A percentile compares a stretch with the other conserved stretches of the same genome.
Evolutionary conservation across 2,329 filamentous ascomycete species (phyloP).

Genomic region (Scedosporium boydii): DNA sequence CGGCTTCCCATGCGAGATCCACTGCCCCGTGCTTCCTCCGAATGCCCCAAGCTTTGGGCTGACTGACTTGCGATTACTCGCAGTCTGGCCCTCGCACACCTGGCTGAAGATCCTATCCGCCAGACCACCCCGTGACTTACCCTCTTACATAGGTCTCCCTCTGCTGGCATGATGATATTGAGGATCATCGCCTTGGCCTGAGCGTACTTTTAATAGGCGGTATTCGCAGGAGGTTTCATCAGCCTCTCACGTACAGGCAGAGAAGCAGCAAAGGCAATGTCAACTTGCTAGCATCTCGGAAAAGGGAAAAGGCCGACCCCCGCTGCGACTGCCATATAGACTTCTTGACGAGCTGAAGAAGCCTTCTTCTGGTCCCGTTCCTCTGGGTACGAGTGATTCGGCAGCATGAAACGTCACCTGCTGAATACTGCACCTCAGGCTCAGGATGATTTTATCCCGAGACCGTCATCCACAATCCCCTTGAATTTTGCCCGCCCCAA

Average conservation of each 20-base stretch:
- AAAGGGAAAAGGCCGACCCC: too few relatives aligned
- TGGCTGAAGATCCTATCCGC: neutral
- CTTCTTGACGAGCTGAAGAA: neutral
- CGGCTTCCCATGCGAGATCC: neutral
- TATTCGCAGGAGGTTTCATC: too few relatives aligned
- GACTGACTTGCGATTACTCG: neutral
- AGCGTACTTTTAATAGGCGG: too few relatives aligned
- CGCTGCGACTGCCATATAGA: too few relatives aligned
- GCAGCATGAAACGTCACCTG: neutral
- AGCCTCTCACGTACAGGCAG: too few relatives aligned
- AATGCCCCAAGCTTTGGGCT: neutral
- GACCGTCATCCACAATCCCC: neutral
- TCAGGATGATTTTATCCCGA: neutral
- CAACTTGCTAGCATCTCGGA: too few relatives aligned
- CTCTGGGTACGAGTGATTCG: neutral
- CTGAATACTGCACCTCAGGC: neutral
- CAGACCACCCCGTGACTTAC: neutral
- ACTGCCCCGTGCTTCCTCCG: conserved; percentile 2
- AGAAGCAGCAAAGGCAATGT: too few relatives aligned
- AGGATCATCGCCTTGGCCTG: too few relatives aligned
- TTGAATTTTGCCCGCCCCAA: too few relatives aligned
- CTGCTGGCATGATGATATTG: too few relatives aligned
- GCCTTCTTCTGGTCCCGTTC: neutral
- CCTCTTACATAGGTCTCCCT: neutral
- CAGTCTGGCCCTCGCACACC: conserved; percentile 6